Evolutionary conservation across 140 eudicot species (phyloP).

Genomic region (Bidens hawaiensis): DNA sequence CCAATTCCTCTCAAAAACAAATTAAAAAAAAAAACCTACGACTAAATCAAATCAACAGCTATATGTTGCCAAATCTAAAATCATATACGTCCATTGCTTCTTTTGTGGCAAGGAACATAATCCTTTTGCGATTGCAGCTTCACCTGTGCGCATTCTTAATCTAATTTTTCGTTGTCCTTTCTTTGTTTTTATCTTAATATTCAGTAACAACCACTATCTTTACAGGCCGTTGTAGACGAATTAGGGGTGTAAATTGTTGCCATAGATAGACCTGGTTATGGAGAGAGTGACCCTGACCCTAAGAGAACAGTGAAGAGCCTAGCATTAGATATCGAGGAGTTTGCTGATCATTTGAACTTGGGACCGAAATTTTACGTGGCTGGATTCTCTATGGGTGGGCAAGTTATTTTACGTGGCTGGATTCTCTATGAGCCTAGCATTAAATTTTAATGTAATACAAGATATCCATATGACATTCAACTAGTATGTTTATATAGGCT

Average conservation of each 20-base stretch:
- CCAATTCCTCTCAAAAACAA: too few relatives aligned
- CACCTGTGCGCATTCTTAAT: constrained; percentile 28
- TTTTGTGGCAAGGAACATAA: constrained; percentile 16
- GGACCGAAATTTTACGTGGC: constrained; percentile 38
- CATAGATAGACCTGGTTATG: constrained; percentile 42
- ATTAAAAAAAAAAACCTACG: too few relatives aligned
- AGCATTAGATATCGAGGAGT: constrained; percentile 36
- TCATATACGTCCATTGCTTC: constrained; percentile 32
- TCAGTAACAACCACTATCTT: not conserved
- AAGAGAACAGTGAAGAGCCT: constrained; percentile 33
- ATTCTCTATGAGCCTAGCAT: too few relatives aligned
- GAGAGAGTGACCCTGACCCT: constrained; percentile 46
- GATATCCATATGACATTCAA: too few relatives aligned
- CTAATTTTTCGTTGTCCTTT: not conserved
- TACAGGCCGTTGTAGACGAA: constrained; percentile 31
- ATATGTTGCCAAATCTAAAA: constrained; percentile 26
- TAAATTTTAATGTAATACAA: too few relatives aligned
- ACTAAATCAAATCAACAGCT: too few relatives aligned
- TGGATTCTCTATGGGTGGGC: constrained; percentile 39
- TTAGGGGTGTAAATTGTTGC: constrained; percentile 31
- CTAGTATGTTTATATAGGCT: too few relatives aligned
- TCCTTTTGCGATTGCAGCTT: constrained; percentile 21
- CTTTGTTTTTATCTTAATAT: not conserved
- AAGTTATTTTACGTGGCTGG: too few relatives aligned
- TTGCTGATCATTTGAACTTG: constrained; percentile 34